Conservation (phyloP, 176 grass and related monocot genomes). For the Paspalum vaginatum region DNA sequence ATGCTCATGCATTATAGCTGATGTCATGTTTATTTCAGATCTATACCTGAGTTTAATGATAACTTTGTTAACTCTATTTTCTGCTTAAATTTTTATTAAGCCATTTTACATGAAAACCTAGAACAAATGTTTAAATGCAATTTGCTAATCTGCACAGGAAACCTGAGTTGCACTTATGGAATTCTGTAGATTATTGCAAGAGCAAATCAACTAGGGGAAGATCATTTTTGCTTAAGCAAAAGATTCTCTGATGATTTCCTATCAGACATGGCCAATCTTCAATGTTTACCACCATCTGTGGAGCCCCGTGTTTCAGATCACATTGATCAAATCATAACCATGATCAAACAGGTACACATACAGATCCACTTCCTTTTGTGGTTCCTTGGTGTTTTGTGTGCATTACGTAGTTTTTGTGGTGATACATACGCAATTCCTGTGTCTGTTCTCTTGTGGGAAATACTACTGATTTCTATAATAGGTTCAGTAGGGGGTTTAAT, state of each 20-base stretch:
- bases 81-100: conserved; percentile 25
- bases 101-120: conserved; percentile 29
- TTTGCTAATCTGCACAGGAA: conserved; percentile 69
- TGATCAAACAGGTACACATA: conserved; percentile 85
- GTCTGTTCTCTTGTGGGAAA: neutral
- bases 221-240: conserved; percentile 83
- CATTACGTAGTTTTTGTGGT: neutral
- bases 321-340: conserved; percentile 82
- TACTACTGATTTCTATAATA: neutral
- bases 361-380: neutral
- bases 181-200: conserved; percentile 98
- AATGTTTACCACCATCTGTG: conserved; percentile 83
- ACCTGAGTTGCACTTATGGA: conserved; percentile 85
- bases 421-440: conserved; percentile 3
- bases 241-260: conserved; percentile 88
- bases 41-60: neutral
- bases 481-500: neutral
- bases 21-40: conserved; percentile 17
- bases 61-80: conserved; percentile 4
- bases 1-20: neutral
- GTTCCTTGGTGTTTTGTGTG: conserved; percentile 5
- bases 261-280: conserved; percentile 82
- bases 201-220: conserved; percentile 85
- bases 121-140: conserved; percentile 47
- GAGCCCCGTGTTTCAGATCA: conserved; percentile 92